phyloP scores from a whole-genome alignment of 768 basidiomycete genomes.

The Cubamyces sp. region DNA sequence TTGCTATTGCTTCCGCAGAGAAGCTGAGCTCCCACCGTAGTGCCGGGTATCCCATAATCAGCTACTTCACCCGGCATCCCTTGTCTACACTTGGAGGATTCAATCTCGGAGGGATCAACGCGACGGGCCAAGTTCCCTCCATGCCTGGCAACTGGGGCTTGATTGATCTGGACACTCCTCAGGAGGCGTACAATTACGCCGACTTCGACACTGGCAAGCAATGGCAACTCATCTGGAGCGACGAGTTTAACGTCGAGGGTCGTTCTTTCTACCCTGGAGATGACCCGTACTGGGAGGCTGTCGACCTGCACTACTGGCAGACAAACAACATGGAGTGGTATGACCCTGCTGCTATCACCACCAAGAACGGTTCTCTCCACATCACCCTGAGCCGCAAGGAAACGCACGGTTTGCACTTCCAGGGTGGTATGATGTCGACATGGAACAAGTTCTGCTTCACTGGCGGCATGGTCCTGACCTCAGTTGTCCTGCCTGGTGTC shows the following conservation, averaged over 20 bases:
- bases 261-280: conserved; percentile 78
- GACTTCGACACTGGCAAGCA: conserved; percentile 27
- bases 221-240: conserved; percentile 78
- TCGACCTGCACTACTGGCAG: conserved; percentile 80
- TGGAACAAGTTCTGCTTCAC: conserved; percentile 93
- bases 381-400: conserved; percentile 60
- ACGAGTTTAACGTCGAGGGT: conserved; percentile 78
- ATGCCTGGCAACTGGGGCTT: conserved; percentile 49
- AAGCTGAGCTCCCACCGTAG: conserved; percentile 29
- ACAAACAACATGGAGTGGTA: conserved; percentile 78
- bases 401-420: conserved; percentile 47
- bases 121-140: conserved; percentile 48
- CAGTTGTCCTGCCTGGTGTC: conserved; percentile 68
- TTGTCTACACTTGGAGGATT: conserved; percentile 45
- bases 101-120: conserved; percentile 50
- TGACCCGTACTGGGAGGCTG: conserved; percentile 84
- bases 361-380: conserved; percentile 44
- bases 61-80: conserved; percentile 38
- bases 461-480: conserved; percentile 73
- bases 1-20: not conserved
- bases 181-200: conserved; percentile 43
- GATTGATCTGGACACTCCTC: conserved; percentile 60
- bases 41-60: conserved; percentile 49
- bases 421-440: conserved; percentile 52
- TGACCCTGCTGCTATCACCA: conserved; percentile 68